Evolutionary conservation across 768 basidiomycete species (phyloP).

Genomic region (Amanita muscaria): DNA sequence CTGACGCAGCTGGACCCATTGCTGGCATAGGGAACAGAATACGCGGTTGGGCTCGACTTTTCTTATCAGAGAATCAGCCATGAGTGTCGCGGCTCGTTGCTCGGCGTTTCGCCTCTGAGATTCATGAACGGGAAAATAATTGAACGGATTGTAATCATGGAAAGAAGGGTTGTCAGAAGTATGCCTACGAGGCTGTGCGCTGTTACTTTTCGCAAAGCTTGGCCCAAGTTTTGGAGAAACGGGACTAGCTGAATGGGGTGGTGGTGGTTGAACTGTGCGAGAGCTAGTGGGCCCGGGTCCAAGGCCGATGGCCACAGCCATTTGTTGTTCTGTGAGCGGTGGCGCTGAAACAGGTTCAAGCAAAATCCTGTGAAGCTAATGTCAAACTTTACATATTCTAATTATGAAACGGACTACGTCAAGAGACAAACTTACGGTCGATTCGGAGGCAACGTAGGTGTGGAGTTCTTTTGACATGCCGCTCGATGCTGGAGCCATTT

Average conservation of each 20-base stretch:
- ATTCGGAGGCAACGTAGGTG: slow-evolving; percentile 1
- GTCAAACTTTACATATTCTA: too few relatives aligned
- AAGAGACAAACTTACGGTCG: slow-evolving; percentile 10
- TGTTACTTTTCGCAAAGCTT: slow-evolving; percentile 7
- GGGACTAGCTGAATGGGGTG: slow-evolving; percentile 21
- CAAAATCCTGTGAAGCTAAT: background rate
- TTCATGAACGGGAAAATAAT: slow-evolving; percentile 51
- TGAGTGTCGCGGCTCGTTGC: slow-evolving; percentile 64
- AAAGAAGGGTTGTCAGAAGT: slow-evolving; percentile 25
- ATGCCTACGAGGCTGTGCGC: slow-evolving; percentile 10
- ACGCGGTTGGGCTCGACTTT: slow-evolving; percentile 69
- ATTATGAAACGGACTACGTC: too few relatives aligned
- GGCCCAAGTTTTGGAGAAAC: slow-evolving; percentile 10
- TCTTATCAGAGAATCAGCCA: slow-evolving; percentile 56
- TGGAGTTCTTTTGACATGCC: slow-evolving; percentile 34
- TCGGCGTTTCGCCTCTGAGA: slow-evolving; percentile 70
- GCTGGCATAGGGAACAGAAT: slow-evolving; percentile 66
- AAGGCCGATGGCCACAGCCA: slow-evolving; percentile 7
- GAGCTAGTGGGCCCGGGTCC: too few relatives aligned
- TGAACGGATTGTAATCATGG: slow-evolving; percentile 50
- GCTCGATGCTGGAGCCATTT: slow-evolving; percentile 58
- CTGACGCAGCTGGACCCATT: slow-evolving; percentile 78
- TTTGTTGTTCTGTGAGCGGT: slow-evolving; percentile 9
- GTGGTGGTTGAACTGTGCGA: too few relatives aligned
- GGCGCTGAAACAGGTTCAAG: slow-evolving; percentile 4